A percentile compares a stretch with the other conserved stretches of the same genome.
phyloP scores from a whole-genome alignment of 1,139 yeast genomes.

The Candida pseudoviswanathii region DNA sequence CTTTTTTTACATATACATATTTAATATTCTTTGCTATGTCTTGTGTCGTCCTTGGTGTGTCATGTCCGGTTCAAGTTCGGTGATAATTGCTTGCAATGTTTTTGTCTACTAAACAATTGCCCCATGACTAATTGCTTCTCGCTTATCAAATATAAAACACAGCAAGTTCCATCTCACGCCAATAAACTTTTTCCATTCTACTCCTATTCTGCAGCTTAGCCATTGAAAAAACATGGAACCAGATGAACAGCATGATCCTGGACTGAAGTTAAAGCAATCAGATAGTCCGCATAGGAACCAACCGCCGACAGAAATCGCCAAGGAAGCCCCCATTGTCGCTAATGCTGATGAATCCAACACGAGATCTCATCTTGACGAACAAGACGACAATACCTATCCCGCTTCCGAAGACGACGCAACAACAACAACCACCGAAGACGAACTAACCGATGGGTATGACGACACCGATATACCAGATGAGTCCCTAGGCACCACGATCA shows the following conservation, averaged over 20 bases:
- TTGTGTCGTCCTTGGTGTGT: neutral
- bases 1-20: neutral
- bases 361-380: conserved; percentile 10
- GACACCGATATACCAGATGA: conserved; percentile 18
- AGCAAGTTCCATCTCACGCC: neutral
- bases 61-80: neutral
- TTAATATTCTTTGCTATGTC: neutral
- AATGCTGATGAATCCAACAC: conserved; percentile 11
- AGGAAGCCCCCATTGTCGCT: neutral
- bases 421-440: conserved; percentile 8
- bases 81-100: neutral
- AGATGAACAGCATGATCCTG: conserved; percentile 13
- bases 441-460: conserved; percentile 8
- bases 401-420: conserved; percentile 5
- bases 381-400: neutral
- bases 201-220: neutral
- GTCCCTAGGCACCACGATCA: conserved; percentile 40
- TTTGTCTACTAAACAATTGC: neutral
- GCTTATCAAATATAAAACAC: neutral
- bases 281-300: neutral
- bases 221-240: conserved; percentile 10
- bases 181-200: neutral
- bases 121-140: neutral
- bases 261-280: conserved; percentile 6
- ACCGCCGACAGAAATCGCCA: neutral